A percentile compares a stretch with the other conserved stretches of the same genome.
Evolutionary conservation across 176 grass and related monocot genomes (phyloP).

Genomic region (Eragrostis curvula): DNA sequence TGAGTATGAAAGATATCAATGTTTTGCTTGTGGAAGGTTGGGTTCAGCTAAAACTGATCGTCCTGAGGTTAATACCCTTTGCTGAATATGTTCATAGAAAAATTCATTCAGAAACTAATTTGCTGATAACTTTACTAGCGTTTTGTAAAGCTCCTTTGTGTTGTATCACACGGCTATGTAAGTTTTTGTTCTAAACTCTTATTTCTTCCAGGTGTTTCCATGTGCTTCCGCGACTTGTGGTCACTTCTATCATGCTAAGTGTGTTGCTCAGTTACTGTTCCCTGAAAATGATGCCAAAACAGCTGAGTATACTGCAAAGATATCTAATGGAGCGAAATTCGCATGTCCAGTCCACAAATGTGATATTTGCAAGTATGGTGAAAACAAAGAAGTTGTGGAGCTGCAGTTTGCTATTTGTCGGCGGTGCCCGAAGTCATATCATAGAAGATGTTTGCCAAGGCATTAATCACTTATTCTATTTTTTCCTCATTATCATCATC

Average conservation of each 20-base stretch:
- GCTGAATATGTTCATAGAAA: constrained; percentile 7
- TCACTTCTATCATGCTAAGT: constrained; percentile 77
- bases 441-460: constrained; percentile 85
- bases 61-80: constrained; percentile 53
- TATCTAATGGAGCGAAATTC: constrained; percentile 61
- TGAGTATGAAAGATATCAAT: constrained; percentile 59
- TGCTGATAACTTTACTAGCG: not conserved
- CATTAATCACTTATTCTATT: constrained; percentile 27
- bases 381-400: constrained; percentile 57
- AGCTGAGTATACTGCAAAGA: constrained; percentile 47
- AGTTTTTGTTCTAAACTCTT: constrained; percentile 1
- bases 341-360: constrained; percentile 75
- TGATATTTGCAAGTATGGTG: constrained; percentile 58
- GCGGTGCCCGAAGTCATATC: constrained; percentile 76
- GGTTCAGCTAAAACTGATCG: constrained; percentile 52
- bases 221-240: constrained; percentile 73
- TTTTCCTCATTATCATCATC: not conserved
- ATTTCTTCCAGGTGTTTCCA: constrained; percentile 59
- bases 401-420: constrained; percentile 72
- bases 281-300: constrained; percentile 51
- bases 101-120: constrained; percentile 18
- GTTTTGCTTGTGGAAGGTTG: constrained; percentile 68
- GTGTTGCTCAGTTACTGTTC: constrained; percentile 67
- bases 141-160: not conserved
- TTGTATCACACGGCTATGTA: not conserved